Conservation (phyloP, 768 basidiomycete genomes). For the Calocera viscosa region DNA sequence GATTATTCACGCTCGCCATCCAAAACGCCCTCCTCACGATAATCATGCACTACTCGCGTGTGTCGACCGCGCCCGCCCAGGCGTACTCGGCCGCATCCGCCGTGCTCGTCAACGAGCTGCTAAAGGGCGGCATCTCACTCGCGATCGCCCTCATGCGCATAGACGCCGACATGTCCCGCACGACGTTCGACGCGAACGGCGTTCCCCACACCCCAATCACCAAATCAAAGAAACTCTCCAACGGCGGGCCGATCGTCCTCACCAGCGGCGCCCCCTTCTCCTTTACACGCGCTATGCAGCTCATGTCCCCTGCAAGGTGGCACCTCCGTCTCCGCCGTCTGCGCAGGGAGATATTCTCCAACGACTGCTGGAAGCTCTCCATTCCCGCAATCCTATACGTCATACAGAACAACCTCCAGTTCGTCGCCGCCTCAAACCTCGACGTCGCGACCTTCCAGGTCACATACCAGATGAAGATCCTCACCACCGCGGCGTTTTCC, state of each 20-base stretch:
- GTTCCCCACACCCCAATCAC: conserved; percentile 18
- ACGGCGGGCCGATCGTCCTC: conserved; percentile 17
- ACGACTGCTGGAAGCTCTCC: conserved; percentile 93
- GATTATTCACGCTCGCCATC: conserved; percentile 71
- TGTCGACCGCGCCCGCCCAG: conserved; percentile 57
- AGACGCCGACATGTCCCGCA: conserved; percentile 37
- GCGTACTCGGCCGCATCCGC: conserved; percentile 89
- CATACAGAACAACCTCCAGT: conserved; percentile 91
- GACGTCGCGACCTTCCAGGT: conserved; percentile 95
- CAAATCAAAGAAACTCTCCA: conserved; percentile 7
- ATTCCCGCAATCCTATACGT: conserved; percentile 95
- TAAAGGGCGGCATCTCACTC: conserved; percentile 83
- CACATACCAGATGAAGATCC: conserved; percentile 94
- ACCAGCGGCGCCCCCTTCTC: conserved; percentile 12
- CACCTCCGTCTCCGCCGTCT: conserved; percentile 42
- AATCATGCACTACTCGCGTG: conserved; percentile 94
- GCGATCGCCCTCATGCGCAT: conserved; percentile 56
- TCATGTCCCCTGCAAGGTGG: conserved; percentile 25
- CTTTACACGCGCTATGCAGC: conserved; percentile 17
- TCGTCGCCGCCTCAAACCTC: conserved; percentile 84
- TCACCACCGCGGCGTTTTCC: conserved; percentile 84
- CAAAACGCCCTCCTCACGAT: conserved; percentile 86
- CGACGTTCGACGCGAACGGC: conserved; percentile 22
- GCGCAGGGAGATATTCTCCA: conserved; percentile 61
- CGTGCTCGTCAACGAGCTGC: conserved; percentile 84